A percentile compares a stretch with the other conserved stretches of the same genome.
These are phyloP conservation scores for Scenedesmus sp. DNA, from an alignment of 163 green algal genomes.

Conservation along the genomic window DNA sequence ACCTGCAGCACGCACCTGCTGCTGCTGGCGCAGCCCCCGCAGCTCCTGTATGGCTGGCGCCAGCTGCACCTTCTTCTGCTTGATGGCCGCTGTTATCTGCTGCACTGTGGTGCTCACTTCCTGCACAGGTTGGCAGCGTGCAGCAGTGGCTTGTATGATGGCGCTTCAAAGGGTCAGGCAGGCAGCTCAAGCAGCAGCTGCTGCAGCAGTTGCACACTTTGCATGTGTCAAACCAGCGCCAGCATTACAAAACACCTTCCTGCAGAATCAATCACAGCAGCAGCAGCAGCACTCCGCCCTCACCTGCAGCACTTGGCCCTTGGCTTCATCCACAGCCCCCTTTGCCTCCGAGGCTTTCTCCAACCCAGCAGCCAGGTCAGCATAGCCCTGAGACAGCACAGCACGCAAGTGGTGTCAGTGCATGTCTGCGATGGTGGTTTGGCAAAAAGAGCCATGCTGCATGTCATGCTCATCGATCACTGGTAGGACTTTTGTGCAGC, in stretches of 20 bases:
- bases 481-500: too few relatives aligned
- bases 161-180: neutral
- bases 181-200: neutral
- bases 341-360: conserved; percentile 74
- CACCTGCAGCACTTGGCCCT: conserved; percentile 50
- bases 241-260: too few relatives aligned
- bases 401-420: neutral
- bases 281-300: neutral
- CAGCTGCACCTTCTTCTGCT: conserved; percentile 72
- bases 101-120: conserved; percentile 70
- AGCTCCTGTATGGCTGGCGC: conserved; percentile 78
- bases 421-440: neutral
- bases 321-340: conserved; percentile 71
- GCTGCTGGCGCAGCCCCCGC: conserved; percentile 61
- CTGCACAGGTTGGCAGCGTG: neutral
- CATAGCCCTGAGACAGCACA: conserved; percentile 61
- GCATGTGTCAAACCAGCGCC: too few relatives aligned
- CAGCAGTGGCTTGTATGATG: neutral
- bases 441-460: neutral
- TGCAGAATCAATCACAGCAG: neutral
- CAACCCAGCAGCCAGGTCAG: conserved; percentile 63
- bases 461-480: neutral
- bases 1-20: conserved; percentile 49
- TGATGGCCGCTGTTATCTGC: conserved; percentile 72
- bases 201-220: too few relatives aligned